Conservation (phyloP, 2,329 filamentous ascomycete genomes). For the Cladosporium sphaerospermum region DNA sequence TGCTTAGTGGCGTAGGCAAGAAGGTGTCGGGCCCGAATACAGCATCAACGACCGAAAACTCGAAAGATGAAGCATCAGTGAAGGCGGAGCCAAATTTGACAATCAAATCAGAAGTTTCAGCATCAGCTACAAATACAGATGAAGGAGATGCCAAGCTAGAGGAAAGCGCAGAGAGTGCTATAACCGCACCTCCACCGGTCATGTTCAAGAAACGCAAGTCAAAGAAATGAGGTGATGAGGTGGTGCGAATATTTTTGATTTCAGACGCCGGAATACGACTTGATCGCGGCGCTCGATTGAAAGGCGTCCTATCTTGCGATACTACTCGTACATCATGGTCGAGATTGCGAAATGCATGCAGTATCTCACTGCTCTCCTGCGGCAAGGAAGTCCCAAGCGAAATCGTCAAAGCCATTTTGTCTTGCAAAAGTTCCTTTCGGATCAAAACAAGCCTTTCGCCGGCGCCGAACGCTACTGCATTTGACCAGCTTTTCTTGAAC, state of each 20-base stretch:
- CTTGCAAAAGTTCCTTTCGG: background rate
- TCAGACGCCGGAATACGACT: too few species aligned
- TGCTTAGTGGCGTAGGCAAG: constrained; percentile 37
- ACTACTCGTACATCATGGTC: background rate
- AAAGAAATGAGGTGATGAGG: constrained; percentile 23
- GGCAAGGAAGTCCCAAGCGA: constrained; percentile 2
- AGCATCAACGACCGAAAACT: background rate
- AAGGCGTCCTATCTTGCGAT: background rate
- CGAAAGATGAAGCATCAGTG: background rate
- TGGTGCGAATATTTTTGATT: too few species aligned
- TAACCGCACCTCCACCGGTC: constrained; percentile 44
- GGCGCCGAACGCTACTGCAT: background rate
- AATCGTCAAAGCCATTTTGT: background rate
- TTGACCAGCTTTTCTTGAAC: constrained; percentile 20
- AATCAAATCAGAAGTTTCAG: background rate
- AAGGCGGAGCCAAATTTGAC: constrained; percentile 10
- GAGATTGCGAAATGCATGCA: background rate
- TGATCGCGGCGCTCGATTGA: too few species aligned
- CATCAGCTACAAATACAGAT: background rate
- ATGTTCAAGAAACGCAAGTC: constrained; percentile 74
- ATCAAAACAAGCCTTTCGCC: background rate
- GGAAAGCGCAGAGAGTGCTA: constrained; percentile 23
- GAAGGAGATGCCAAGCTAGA: background rate
- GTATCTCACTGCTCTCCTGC: background rate
- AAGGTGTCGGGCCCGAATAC: constrained; percentile 13